phyloP scores from a whole-genome alignment of 2,329 filamentous ascomycete genomes.

The Botryosphaeria dothidea region DNA sequence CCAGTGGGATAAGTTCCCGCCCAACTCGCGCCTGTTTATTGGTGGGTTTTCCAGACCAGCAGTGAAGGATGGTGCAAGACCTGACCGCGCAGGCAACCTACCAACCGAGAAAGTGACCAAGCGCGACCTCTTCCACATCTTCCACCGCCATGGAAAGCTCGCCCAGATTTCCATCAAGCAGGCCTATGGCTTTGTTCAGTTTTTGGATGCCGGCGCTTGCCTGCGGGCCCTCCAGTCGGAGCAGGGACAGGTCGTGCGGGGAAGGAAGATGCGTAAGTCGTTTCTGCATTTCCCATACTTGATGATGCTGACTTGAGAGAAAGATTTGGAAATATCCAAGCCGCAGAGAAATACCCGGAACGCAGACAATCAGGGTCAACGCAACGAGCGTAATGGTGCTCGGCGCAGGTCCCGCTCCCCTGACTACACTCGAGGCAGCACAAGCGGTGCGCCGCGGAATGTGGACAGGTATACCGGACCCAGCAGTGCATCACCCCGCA shows the following conservation, averaged over 20 bases:
- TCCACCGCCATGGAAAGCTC: slow-evolving; percentile 79
- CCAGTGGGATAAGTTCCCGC: slow-evolving; percentile 78
- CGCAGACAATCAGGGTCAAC: slow-evolving; percentile 41
- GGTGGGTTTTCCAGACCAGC: slow-evolving; percentile 53
- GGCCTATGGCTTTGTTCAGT: slow-evolving; percentile 96
- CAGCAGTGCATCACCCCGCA: slow-evolving; percentile 39
- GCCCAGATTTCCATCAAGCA: slow-evolving; percentile 97
- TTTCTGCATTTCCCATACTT: slow-evolving; percentile 24
- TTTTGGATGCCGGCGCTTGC: slow-evolving; percentile 75
- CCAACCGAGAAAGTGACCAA: slow-evolving; percentile 93
- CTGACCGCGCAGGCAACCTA: slow-evolving; percentile 68
- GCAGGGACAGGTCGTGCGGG: slow-evolving; percentile 78
- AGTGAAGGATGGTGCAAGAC: slow-evolving; percentile 5
- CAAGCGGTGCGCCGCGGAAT: slow-evolving; percentile 44
- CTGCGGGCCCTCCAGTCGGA: slow-evolving; percentile 72
- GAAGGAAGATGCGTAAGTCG: slow-evolving; percentile 87
- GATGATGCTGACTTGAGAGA: slow-evolving; percentile 31
- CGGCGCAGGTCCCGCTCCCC: slow-evolving; percentile 64
- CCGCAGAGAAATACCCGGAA: slow-evolving; percentile 75
- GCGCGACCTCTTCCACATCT: slow-evolving; percentile 88
- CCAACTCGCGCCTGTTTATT: slow-evolving; percentile 77
- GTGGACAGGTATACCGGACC: slow-evolving; percentile 38
- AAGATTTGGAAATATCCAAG: slow-evolving; percentile 88
- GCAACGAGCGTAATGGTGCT: slow-evolving; percentile 40
- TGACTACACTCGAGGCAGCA: slow-evolving; percentile 54